Conservation (phyloP, 2,329 filamentous ascomycete species). For the Colletotrichum cereale region DNA sequence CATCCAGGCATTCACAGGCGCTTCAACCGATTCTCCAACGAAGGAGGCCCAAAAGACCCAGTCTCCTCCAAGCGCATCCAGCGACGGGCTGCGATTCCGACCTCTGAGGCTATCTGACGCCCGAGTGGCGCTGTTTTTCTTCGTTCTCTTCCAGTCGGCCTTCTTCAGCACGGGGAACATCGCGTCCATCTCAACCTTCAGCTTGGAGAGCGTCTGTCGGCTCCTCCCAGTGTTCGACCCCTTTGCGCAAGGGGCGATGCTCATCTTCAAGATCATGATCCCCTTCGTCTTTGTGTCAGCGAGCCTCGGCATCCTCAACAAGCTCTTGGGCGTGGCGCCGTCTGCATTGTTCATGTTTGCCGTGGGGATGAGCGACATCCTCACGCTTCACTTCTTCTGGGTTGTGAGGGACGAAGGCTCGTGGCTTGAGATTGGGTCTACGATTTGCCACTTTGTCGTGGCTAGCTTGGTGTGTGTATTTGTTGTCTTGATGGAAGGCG, state of each 20-base stretch:
- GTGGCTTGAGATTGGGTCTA: slow-evolving; percentile 97
- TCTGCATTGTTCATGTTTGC: slow-evolving; percentile 94
- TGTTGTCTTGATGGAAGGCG: slow-evolving; percentile 87
- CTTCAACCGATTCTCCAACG: neutral
- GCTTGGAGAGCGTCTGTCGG: slow-evolving; percentile 87
- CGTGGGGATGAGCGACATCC: slow-evolving; percentile 89
- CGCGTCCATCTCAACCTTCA: slow-evolving; percentile 93
- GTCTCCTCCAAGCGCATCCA: neutral
- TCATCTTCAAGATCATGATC: slow-evolving; percentile 90
- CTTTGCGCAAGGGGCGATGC: slow-evolving; percentile 87
- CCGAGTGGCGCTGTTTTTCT: slow-evolving; percentile 92
- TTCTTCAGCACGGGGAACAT: slow-evolving; percentile 99
- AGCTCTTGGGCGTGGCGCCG: slow-evolving; percentile 81
- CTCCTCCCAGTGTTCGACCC: slow-evolving; percentile 94
- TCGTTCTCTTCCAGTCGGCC: slow-evolving; percentile 92
- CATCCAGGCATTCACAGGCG: slow-evolving; percentile 54
- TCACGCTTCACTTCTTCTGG: slow-evolving; percentile 98
- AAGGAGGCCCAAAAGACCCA: neutral
- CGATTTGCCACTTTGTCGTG: slow-evolving; percentile 95
- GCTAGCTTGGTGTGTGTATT: slow-evolving; percentile 93
- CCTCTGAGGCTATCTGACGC: slow-evolving; percentile 84
- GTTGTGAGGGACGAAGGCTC: slow-evolving; percentile 96
- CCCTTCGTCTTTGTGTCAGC: slow-evolving; percentile 94
- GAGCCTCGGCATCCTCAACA: slow-evolving; percentile 92
- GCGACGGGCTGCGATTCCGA: slow-evolving; percentile 59